Evolutionary conservation across 164 flowering plant species (phyloP).

Genomic region (Vitis vinifera): DNA sequence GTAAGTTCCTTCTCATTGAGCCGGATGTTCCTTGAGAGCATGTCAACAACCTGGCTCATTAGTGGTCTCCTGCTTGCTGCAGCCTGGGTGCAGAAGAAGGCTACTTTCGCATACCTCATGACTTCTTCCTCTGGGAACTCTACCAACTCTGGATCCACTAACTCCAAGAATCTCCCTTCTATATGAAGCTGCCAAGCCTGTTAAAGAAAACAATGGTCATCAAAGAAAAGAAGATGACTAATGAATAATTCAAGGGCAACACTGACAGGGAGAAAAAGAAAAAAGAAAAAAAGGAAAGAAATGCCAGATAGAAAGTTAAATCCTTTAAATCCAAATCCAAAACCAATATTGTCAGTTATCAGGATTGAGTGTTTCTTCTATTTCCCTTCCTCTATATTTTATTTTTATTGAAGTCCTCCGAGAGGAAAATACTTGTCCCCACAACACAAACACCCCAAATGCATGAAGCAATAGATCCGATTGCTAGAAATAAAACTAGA

Average conservation of each 20-base stretch:
- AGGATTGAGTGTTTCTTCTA: no score
- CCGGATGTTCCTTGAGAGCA: slow-evolving; percentile 59
- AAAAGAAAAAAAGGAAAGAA: neutral
- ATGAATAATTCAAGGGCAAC: neutral
- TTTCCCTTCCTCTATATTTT: neutral
- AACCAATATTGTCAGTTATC: neutral
- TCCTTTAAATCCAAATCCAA: neutral
- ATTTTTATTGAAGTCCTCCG: neutral
- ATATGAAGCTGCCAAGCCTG: slow-evolving; percentile 75
- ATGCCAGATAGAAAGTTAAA: neutral
- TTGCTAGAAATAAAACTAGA: neutral
- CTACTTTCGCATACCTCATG: slow-evolving; percentile 62
- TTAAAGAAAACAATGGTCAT: slow-evolving; percentile 2
- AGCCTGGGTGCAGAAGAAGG: slow-evolving; percentile 83
- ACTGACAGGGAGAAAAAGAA: no score
- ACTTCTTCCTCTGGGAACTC: slow-evolving; percentile 63
- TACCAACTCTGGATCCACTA: slow-evolving; percentile 63
- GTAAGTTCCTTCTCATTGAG: slow-evolving; percentile 64
- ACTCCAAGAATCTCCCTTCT: slow-evolving; percentile 55
- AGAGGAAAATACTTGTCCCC: neutral
- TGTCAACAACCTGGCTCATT: slow-evolving; percentile 71
- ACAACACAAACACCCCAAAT: neutral
- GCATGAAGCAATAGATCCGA: neutral
- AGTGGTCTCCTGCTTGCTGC: slow-evolving; percentile 57
- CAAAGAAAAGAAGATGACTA: neutral